These are phyloP conservation scores for Corylus avellana DNA, from an alignment of 306 rosid species.

Conservation along the genomic window DNA sequence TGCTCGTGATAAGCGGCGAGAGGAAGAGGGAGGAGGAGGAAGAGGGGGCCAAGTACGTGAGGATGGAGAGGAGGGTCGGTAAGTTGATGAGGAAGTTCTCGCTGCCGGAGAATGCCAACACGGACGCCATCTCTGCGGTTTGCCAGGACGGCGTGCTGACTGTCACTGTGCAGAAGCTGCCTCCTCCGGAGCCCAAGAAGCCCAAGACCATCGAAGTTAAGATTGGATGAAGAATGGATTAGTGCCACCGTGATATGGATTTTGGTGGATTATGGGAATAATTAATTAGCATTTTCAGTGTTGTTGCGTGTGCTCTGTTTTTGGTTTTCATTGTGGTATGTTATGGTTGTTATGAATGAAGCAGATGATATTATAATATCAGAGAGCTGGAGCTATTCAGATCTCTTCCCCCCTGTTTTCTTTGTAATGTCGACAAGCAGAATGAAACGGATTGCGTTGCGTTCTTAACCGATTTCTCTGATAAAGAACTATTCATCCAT, in stretches of 20 bases:
- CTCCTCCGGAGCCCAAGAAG: constrained; percentile 95
- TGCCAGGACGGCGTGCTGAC: constrained; percentile 86
- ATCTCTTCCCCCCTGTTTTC: too few species aligned
- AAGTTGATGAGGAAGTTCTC: constrained; percentile 85
- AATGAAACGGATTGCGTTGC: too few species aligned
- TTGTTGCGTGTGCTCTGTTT: background rate
- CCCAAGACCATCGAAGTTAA: constrained; percentile 79
- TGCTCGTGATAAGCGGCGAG: constrained; percentile 74
- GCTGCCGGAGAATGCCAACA: constrained; percentile 81
- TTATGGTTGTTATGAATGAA: too few species aligned
- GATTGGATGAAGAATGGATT: constrained; percentile 22
- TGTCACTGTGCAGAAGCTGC: constrained; percentile 75
- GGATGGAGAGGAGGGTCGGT: constrained; percentile 88
- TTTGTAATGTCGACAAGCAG: too few species aligned
- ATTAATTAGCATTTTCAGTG: background rate
- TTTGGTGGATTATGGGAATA: background rate
- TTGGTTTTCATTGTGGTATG: background rate
- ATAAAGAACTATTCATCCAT: too few species aligned
- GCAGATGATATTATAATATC: too few species aligned
- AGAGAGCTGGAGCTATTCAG: too few species aligned
- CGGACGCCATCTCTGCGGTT: constrained; percentile 57
- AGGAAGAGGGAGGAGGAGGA: constrained; percentile 91
- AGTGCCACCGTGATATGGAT: background rate
- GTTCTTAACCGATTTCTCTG: too few species aligned
- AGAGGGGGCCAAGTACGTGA: constrained; percentile 68